Evolutionary conservation across 169 alveolate species (phyloP).

Genomic region (Plasmodium cynomolgi): DNA sequence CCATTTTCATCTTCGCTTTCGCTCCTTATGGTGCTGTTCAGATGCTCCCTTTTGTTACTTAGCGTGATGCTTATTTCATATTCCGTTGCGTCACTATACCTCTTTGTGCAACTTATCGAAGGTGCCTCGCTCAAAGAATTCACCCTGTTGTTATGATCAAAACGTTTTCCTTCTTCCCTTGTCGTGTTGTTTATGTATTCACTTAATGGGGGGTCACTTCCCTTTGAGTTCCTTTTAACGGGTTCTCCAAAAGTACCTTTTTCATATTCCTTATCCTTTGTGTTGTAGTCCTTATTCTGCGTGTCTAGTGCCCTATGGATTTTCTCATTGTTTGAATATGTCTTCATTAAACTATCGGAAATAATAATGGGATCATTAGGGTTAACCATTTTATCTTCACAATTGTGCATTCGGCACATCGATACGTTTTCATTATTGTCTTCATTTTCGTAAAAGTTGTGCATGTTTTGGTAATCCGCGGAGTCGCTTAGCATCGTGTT

Average conservation of each 20-base stretch:
- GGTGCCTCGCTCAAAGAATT: not conserved
- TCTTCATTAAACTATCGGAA: not conserved
- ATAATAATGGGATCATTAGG: not conserved
- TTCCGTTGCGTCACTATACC: not conserved
- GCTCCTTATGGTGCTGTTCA: not conserved
- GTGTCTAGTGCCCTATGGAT: not conserved
- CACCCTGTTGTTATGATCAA: not conserved
- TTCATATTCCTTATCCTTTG: not conserved
- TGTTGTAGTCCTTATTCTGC: not conserved
- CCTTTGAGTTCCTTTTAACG: not conserved
- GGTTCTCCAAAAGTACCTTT: not conserved
- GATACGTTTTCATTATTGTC: conserved; percentile 1
- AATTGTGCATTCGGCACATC: not conserved
- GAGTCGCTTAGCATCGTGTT: not conserved
- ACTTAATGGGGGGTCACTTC: not conserved
- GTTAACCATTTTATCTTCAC: not conserved
- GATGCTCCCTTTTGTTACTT: not conserved
- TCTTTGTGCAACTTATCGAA: not conserved
- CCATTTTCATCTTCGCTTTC: conserved; percentile 10
- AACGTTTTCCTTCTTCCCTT: not conserved
- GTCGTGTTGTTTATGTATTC: conserved; percentile 1
- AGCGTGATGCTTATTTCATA: not conserved
- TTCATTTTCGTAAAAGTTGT: conserved; percentile 4
- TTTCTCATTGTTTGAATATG: not conserved
- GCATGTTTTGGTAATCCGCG: not conserved